Percentiles rank a stretch among this genome's conserved stretches.
These are phyloP conservation scores for Fraxinus velutina DNA, from an alignment of 305 asterid species.

Conservation along the genomic window DNA sequence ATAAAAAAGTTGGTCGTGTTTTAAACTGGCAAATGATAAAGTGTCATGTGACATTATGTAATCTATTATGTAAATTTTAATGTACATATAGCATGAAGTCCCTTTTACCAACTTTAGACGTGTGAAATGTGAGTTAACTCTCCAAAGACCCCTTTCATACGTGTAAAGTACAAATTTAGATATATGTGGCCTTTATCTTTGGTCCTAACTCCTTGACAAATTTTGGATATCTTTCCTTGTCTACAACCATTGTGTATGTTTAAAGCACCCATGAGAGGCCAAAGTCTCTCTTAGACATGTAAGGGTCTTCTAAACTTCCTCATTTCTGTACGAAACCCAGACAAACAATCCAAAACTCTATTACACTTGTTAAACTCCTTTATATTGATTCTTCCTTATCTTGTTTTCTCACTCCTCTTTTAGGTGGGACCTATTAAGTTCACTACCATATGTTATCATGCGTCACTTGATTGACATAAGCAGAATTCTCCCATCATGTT, in stretches of 20 bases:
- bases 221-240: not conserved
- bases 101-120: not conserved
- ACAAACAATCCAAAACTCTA: not conserved
- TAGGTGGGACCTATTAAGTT: not conserved
- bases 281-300: not conserved
- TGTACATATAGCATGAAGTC: not conserved
- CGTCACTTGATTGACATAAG: no score
- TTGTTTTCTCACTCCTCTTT: not conserved
- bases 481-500: not conserved
- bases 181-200: not conserved
- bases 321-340: not conserved
- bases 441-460: not conserved
- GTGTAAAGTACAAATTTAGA: not conserved
- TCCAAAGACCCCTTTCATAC: not conserved
- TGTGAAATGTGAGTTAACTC: not conserved
- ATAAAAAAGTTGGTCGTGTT: not conserved
- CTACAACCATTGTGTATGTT: not conserved
- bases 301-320: not conserved
- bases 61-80: not conserved
- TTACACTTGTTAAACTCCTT: not conserved
- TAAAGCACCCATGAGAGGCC: not conserved
- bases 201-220: not conserved
- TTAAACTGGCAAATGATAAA: not conserved
- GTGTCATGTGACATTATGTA: not conserved
- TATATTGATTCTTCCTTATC: not conserved